Base-by-base conservation (phyloP, 1,284 basidiomycete genomes). In the Mycena citricolor region DNA sequence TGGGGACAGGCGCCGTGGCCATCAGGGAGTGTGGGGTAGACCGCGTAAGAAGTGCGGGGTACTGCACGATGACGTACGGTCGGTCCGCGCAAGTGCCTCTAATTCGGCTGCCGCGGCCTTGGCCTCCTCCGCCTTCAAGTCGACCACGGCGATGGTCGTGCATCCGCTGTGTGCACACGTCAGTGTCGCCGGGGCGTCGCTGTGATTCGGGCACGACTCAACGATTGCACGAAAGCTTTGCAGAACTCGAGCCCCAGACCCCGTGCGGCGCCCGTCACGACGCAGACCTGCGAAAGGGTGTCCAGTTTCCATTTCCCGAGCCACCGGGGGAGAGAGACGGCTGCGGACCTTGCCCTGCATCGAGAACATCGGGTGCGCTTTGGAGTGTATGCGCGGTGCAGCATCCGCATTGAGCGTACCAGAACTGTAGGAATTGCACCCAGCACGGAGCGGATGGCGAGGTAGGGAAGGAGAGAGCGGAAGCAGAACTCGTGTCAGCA, bases 261-360 rank as follows among this genome's bases (percentile, higher is more conserved):
- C 57, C 90, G 78, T 13, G 92, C 94, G 41, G 86, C 95, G 41
- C 94, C 94, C n/a, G 94, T 98, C 43, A 98, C 83, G 55, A 95
- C 72, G 68, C 89, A 93, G 36, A 94, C 91, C 84, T 97, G 66
- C 22, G 10, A 23, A 33, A 23, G 4, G 16, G 14, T 10, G 14
- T 29, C 10, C 10, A 29, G 14, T 10, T 29, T 29, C 14, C 26
- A 29, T 10, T 14, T 14, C 26, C 14, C 26, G 26, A 29, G 10
- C 10, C 26, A 29, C 10, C 22, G 6, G 32, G 32, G 33, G 14
- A 42, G 14, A 11, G 38, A 47, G 41, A 23, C 32, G 20, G 39
- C 30, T 16, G 35, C 57, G 57, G 45, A 81, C 85, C 72, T 88
- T 89, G 57, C 74, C 74, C 56, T 79, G 69, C 66, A 89, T 73